Conservation (phyloP, 2,329 filamentous ascomycete species). For the Colletotrichum navitas region DNA sequence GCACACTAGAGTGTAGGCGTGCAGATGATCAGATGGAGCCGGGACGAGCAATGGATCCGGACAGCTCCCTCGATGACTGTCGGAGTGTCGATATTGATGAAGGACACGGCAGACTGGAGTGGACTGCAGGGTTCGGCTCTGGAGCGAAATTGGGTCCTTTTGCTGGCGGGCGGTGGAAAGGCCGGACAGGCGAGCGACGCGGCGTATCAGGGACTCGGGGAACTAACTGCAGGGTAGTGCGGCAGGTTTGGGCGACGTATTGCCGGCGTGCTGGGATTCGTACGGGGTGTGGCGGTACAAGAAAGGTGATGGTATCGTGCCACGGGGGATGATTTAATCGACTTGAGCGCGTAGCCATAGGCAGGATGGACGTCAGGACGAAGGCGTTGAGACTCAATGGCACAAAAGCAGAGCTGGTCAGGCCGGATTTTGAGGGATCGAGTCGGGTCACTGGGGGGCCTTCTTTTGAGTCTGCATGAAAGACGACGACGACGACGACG, state of each 20-base stretch:
- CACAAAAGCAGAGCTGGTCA: neutral
- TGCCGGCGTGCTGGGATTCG: conserved; percentile 23
- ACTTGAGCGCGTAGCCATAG: conserved; percentile 24
- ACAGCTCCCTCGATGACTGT: conserved; percentile 7
- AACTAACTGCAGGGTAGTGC: conserved; percentile 34
- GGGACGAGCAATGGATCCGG: conserved; percentile 17
- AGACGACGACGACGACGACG: neutral
- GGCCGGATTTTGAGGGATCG: conserved; percentile 4
- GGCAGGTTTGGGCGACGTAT: conserved; percentile 29
- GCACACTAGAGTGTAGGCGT: neutral
- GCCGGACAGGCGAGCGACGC: neutral
- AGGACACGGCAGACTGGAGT: neutral
- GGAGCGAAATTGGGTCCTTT: conserved; percentile 30
- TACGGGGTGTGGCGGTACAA: conserved; percentile 1
- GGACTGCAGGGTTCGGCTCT: conserved; percentile 24
- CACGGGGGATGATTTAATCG: conserved; percentile 14
- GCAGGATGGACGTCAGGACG: neutral
- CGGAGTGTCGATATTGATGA: conserved; percentile 9
- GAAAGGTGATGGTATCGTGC: conserved; percentile 8
- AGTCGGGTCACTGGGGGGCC: neutral
- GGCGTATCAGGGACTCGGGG: conserved; percentile 29
- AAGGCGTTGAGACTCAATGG: conserved; percentile 3
- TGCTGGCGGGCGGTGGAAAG: conserved; percentile 25
- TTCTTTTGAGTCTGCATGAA: neutral
- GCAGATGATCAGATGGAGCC: conserved; percentile 21